Conservation (phyloP, 305 asterid species). For the Andrographis paniculata region DNA sequence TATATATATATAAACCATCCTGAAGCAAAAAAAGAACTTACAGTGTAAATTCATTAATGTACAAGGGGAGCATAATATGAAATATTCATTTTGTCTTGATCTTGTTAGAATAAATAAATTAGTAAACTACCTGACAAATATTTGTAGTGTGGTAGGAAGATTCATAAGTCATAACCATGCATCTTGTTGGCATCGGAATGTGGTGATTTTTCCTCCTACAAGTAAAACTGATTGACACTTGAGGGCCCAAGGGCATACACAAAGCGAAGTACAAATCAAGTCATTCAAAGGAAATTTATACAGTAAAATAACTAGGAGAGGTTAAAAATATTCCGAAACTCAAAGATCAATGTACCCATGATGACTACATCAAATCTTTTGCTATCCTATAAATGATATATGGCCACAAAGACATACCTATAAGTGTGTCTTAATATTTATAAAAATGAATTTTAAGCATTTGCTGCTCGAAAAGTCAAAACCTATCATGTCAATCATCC, state of each 20-base stretch:
- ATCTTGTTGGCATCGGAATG: background rate
- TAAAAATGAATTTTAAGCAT: no score
- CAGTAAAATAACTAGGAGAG: background rate
- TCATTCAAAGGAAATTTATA: background rate
- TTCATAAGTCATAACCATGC: slow-evolving; percentile 23
- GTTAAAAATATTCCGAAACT: no score
- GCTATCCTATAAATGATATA: no score
- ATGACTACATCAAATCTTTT: no score
- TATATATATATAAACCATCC: slow-evolving; percentile 20
- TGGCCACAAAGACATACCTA: no score
- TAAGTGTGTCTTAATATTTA: no score
- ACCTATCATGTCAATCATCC: no score
- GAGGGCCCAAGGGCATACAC: background rate
- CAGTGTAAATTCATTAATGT: background rate
- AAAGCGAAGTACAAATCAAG: background rate
- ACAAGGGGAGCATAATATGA: background rate
- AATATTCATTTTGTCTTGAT: background rate
- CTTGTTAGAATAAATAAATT: background rate
- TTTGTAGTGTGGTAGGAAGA: slow-evolving; percentile 27
- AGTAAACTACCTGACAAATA: slow-evolving; percentile 30
- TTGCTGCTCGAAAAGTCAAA: no score
- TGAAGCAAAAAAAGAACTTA: slow-evolving; percentile 8
- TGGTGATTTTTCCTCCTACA: background rate
- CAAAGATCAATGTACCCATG: no score
- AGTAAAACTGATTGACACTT: background rate